Base-by-base conservation (phyloP, 108 stramenopile genomes). In the Seminavis robusta region DNA sequence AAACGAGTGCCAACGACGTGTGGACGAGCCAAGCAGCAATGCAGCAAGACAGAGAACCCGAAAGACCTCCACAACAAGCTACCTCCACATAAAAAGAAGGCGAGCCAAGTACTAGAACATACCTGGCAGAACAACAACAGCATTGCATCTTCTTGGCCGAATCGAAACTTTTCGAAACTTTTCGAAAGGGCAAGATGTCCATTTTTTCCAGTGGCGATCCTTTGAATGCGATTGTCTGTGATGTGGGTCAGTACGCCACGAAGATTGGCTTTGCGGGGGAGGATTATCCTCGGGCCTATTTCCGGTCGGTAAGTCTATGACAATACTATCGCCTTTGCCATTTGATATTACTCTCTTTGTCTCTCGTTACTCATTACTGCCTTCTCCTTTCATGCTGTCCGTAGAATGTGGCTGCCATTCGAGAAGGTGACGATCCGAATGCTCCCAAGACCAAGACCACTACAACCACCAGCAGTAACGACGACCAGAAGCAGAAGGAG, bases 251-350 rank as follows among this genome's bases (percentile, higher is more conserved):
- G 0, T 90, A 83, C 61, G 68, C 93, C 39, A 91, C 94, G 54
- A 95, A 93, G 59, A 85, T 97, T 59, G 96, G 96, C 4, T 95
- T 83, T 58, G 94, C 96, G 5, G 96, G 96, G n/a, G 92, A 95
- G 58, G 96, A 97, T 53, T 65, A 73, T 53, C 96, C 96, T 0
- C 51, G 70, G 47, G 65, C 86, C 10, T 83, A 90, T 52, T 88
- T 86, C 60, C 75, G 75, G 52, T 89, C 93, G 58, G 77, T 80
- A 70, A 59, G 79, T 38, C 33, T 17, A 20, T 19, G 13, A 9
- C 33, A 38, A 9, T 17, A 16, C 4, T 7, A 9, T 17, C 52
- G 5, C 9, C 8, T 45, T 17, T 45, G 10, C 17, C 44, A 8
- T 16, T 45, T n/a, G n/a, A 45, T 16, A 8, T 45, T 45, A 11